Evolutionary conservation across 2,329 filamentous ascomycete species (phyloP).

Genomic region (Colletotrichum tanaceti): DNA sequence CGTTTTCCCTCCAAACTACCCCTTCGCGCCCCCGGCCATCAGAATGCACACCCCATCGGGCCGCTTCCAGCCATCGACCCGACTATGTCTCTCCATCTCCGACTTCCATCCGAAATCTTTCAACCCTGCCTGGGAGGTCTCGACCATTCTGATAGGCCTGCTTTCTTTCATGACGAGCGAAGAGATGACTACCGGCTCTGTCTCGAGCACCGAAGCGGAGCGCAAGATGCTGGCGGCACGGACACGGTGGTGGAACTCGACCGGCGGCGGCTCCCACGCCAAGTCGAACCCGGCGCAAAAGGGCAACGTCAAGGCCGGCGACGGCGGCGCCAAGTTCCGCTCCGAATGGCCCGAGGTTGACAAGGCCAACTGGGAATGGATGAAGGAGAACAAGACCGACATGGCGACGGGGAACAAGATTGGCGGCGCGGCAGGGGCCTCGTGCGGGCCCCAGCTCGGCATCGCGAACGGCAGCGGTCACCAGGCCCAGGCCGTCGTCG

Average conservation of each 20-base stretch:
- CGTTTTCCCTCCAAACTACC: constrained; percentile 95
- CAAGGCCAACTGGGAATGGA: constrained; percentile 91
- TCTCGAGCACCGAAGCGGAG: constrained; percentile 81
- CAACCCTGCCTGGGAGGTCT: constrained; percentile 98
- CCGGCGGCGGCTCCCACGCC: constrained; percentile 81
- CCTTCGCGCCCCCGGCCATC: constrained; percentile 95
- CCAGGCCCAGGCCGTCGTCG: constrained; percentile 78
- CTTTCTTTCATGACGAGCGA: constrained; percentile 98
- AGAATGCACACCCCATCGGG: constrained; percentile 98
- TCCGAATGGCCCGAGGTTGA: constrained; percentile 92
- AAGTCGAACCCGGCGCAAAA: constrained; percentile 67
- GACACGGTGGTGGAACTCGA: constrained; percentile 96
- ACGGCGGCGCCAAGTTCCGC: constrained; percentile 91
- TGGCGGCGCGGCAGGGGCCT: constrained; percentile 56
- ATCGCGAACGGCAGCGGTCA: constrained; percentile 70
- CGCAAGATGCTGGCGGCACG: constrained; percentile 80
- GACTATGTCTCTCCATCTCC: constrained; percentile 93
- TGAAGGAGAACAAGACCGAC: constrained; percentile 85
- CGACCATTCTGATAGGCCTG: constrained; percentile 93
- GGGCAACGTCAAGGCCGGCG: constrained; percentile 89
- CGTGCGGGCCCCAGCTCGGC: constrained; percentile 67
- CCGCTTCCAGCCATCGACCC: constrained; percentile 91
- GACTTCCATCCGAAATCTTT: constrained; percentile 99
- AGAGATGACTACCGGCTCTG: constrained; percentile 96
- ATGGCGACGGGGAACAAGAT: constrained; percentile 76